These are phyloP conservation scores for Hypocreales sp. DNA, from an alignment of 2,329 filamentous ascomycete genomes.

Conservation along the genomic window DNA sequence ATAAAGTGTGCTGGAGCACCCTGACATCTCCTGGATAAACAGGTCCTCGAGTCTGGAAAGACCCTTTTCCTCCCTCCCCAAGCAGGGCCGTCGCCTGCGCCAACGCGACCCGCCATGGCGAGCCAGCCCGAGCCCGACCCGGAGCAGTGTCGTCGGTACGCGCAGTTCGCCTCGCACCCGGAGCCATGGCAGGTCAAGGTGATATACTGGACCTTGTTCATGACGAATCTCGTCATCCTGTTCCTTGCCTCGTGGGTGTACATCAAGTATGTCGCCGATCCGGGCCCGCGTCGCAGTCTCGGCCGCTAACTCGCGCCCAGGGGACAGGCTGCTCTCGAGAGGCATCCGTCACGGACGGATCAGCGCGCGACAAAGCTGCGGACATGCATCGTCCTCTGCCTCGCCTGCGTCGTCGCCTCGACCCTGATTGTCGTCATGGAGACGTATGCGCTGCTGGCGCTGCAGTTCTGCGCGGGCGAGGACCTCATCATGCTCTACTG, in stretches of 20 bases:
- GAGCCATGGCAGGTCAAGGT: constrained; percentile 25
- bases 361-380: constrained; percentile 14
- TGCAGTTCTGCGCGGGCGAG: constrained; percentile 45
- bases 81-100: background rate
- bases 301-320: constrained; percentile 7
- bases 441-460: constrained; percentile 33
- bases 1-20: too few relatives aligned
- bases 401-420: constrained; percentile 27
- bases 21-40: background rate
- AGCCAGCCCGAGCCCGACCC: constrained; percentile 8
- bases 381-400: constrained; percentile 26
- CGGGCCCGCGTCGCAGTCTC: background rate
- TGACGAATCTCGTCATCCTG: constrained; percentile 25
- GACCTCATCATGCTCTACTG: constrained; percentile 44
- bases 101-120: constrained; percentile 1
- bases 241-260: constrained; percentile 27
- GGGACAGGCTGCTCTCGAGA: constrained; percentile 21
- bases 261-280: constrained; percentile 18
- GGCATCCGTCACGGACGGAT: constrained; percentile 13
- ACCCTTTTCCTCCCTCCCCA: background rate
- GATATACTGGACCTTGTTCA: constrained; percentile 31
- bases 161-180: constrained; percentile 26
- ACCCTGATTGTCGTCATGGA: constrained; percentile 34
- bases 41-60: background rate
- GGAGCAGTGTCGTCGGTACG: constrained; percentile 22